Base-by-base conservation (phyloP, 441 rosid genomes). In the Geranium incanum region DNA sequence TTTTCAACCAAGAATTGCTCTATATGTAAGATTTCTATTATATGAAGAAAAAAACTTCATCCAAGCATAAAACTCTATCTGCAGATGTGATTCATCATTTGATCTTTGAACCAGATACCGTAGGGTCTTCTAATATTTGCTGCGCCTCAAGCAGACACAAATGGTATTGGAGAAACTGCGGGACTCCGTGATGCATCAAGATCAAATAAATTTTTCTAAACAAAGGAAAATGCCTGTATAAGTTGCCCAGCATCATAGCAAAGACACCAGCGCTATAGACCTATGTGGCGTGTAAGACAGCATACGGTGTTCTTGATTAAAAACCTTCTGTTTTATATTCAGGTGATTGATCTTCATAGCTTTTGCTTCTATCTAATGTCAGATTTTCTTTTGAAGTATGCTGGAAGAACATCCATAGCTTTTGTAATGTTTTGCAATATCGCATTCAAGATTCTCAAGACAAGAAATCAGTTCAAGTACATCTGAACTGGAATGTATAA, bases 171-270 rank as follows among this genome's bases (percentile, higher is more conserved):
- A 94, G 80, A 94, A 94, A 82, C 90, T 95, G 75, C 92, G 99
- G 99, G 99, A 95, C 33, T 88, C 97, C 76, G 97, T 87, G 78
- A 94, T 90, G 99, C 95, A 92, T 79, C 97, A 94, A 82, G 97
- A 89, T 79, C 96, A 89, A 82, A 80, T 83, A 71, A 90, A 89
- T 82, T 86, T 88, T 84, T 84, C 92, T 75, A 84, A 78, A 79
- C 94, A 75, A 71, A 85, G 84, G 18, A 86, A 84, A 28, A 28
- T 79, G 91, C 85, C 43, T 77, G 75, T 68, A 68, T 72, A 45
- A 86, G 78, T 45, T 75, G 83, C 81, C 83, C 94, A 68, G 73
- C 72, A 73, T 81, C 87, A 77, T 93, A 84, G 78, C 96, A 89
- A 77, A 83, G 86, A 60, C 81, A 90, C 71, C 98, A 88, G 73